Conservation (phyloP, 192 early-diverging fungal species). For the Backusella circina region DNA sequence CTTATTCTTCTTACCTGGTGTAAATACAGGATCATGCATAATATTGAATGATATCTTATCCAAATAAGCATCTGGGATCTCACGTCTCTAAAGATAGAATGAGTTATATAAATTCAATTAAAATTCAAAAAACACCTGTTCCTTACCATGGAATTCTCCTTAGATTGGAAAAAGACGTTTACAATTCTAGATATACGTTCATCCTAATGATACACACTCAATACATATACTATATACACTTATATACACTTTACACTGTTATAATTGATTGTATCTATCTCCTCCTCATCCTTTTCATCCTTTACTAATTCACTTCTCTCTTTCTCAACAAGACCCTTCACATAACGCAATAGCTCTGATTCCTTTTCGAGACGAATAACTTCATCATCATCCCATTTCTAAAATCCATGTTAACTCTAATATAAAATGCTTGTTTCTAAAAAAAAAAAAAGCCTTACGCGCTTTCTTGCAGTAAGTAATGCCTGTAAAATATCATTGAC, state of each 20-base stretch:
- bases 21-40: constrained; percentile 64
- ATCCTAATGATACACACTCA: constrained; percentile 35
- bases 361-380: constrained; percentile 47
- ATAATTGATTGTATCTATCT: constrained; percentile 22
- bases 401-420: not conserved
- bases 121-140: not conserved
- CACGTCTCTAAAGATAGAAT: constrained; percentile 19
- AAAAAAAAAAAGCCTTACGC: constrained; percentile 1
- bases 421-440: not conserved
- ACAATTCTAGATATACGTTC: constrained; percentile 33
- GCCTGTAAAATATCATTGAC: constrained; percentile 60
- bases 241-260: constrained; percentile 15
- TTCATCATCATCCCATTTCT: constrained; percentile 68
- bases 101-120: not conserved
- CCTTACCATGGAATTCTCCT: constrained; percentile 39
- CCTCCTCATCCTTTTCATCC: constrained; percentile 18
- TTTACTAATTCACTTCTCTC: constrained; percentile 49
- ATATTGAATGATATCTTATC: constrained; percentile 73
- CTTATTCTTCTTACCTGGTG: constrained; percentile 21
- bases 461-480: constrained; percentile 59
- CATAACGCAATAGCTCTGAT: constrained; percentile 59
- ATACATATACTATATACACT: constrained; percentile 17
- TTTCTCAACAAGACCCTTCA: constrained; percentile 54
- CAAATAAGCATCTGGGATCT: constrained; percentile 35
- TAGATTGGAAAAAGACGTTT: constrained; percentile 48